Conservation (phyloP, 2,329 filamentous ascomycete species). For the Kalmusia sp. region DNA sequence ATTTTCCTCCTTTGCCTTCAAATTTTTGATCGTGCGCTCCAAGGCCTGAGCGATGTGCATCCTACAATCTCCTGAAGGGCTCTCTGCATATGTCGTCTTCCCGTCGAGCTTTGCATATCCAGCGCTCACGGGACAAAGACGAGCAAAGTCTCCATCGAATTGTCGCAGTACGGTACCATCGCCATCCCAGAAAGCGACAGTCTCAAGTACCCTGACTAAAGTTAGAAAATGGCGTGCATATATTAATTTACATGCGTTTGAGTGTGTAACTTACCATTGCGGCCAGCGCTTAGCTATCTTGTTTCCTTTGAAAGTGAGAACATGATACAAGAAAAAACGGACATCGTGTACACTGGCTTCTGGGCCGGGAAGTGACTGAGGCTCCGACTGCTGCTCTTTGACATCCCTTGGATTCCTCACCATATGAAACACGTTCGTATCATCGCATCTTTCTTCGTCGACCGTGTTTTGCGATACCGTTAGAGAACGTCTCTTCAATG, state of each 20-base stretch:
- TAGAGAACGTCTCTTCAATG: not conserved
- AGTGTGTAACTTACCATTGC: conserved; percentile 19
- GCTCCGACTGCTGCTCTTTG: conserved; percentile 4
- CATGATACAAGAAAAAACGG: conserved; percentile 27
- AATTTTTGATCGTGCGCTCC: not conserved
- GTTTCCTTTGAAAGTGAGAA: conserved; percentile 22
- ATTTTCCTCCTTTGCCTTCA: conserved; percentile 7
- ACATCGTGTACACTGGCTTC: conserved; percentile 20
- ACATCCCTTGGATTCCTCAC: conserved; percentile 3
- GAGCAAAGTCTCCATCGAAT: conserved; percentile 11
- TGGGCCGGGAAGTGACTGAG: conserved; percentile 11
- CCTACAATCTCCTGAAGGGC: conserved; percentile 11
- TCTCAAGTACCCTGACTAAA: conserved; percentile 28
- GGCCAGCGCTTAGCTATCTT: conserved; percentile 20
- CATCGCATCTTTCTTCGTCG: not conserved
- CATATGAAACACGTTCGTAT: not conserved
- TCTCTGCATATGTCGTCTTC: not conserved
- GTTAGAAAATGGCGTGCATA: not conserved
- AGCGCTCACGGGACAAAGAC: conserved; percentile 19
- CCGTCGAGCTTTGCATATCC: conserved; percentile 11
- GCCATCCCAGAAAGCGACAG: conserved; percentile 25
- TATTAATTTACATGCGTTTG: not conserved
- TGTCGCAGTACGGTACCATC: conserved; percentile 19
- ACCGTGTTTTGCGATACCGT: not conserved
- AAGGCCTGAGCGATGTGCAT: conserved; percentile 4